These are phyloP conservation scores for Nicotiana paniculata DNA, from an alignment of 257 asterid species.

Conservation along the genomic window DNA sequence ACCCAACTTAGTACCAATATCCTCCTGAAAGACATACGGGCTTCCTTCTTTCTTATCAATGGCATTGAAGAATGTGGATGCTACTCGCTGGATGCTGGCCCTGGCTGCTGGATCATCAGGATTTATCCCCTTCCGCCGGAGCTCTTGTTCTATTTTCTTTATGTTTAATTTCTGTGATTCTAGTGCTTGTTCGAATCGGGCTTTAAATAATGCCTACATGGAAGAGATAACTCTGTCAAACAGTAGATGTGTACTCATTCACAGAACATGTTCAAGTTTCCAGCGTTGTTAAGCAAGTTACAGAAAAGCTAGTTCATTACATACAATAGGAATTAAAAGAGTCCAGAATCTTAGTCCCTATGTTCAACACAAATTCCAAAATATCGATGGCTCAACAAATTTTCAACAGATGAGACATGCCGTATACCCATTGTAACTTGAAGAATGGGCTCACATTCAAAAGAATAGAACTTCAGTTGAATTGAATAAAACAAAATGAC, in stretches of 20 bases:
- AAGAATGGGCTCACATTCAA: not conserved
- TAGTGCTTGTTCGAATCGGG: constrained; percentile 95
- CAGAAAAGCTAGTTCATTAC: not conserved
- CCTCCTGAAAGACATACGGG: constrained; percentile 78
- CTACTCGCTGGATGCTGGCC: constrained; percentile 98
- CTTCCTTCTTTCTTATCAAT: constrained; percentile 88
- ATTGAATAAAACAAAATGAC: not conserved
- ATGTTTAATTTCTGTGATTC: constrained; percentile 93
- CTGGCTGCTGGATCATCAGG: constrained; percentile 97
- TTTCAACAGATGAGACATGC: not conserved
- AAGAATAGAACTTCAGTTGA: not conserved
- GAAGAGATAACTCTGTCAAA: constrained; percentile 8
- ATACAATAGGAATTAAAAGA: not conserved
- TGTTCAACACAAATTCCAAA: not conserved
- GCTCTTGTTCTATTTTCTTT: constrained; percentile 88
- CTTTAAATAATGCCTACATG: constrained; percentile 87
- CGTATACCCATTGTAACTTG: not conserved
- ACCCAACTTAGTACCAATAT: constrained; percentile 27
- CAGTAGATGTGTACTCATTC: constrained; percentile 4
- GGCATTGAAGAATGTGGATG: constrained; percentile 96
- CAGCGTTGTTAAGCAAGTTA: not conserved
- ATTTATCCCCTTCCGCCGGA: constrained; percentile 82
- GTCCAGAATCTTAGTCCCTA: not conserved
- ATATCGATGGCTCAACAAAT: not conserved
- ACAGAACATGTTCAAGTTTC: not conserved